Conservation (phyloP, 148 eudicot species). For the Heliamphora exappendiculata region DNA sequence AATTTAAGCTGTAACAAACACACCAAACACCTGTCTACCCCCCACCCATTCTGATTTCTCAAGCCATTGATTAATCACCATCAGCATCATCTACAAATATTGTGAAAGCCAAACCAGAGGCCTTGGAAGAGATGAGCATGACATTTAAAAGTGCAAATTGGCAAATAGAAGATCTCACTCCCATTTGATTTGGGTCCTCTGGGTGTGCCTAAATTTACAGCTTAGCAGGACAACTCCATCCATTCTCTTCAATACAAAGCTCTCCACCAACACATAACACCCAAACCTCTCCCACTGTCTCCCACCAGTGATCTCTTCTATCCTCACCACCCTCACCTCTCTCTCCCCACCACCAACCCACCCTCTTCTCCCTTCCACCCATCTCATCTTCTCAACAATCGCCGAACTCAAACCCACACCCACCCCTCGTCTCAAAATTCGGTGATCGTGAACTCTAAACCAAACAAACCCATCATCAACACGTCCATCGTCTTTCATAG, state of each 20-base stretch:
- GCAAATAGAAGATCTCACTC: constrained; percentile 18
- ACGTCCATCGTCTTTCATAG: constrained; percentile 22
- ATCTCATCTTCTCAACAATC: constrained; percentile 49
- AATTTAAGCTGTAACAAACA: too few relatives aligned
- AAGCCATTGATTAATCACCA: too few relatives aligned
- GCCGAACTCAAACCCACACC: constrained; percentile 39
- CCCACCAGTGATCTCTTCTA: constrained; percentile 20
- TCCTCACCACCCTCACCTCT: constrained; percentile 16
- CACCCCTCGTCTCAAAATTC: constrained; percentile 16
- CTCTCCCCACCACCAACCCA: constrained; percentile 24
- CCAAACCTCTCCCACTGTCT: constrained; percentile 44
- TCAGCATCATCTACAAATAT: too few relatives aligned
- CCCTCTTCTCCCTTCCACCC: constrained; percentile 47
- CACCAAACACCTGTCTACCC: too few relatives aligned
- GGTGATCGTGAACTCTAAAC: constrained; percentile 22
- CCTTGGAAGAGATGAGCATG: too few relatives aligned
- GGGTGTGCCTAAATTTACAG: constrained; percentile 47
- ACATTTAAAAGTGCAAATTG: too few relatives aligned
- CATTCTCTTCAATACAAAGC: constrained; percentile 49
- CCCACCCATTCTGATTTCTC: too few relatives aligned
- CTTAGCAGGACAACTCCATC: constrained; percentile 55
- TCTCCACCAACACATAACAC: constrained; percentile 57
- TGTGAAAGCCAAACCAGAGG: neutral
- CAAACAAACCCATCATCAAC: constrained; percentile 28
- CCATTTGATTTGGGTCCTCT: constrained; percentile 47